These are phyloP conservation scores for Suillus plorans DNA, from an alignment of 768 basidiomycete species.

Conservation along the genomic window DNA sequence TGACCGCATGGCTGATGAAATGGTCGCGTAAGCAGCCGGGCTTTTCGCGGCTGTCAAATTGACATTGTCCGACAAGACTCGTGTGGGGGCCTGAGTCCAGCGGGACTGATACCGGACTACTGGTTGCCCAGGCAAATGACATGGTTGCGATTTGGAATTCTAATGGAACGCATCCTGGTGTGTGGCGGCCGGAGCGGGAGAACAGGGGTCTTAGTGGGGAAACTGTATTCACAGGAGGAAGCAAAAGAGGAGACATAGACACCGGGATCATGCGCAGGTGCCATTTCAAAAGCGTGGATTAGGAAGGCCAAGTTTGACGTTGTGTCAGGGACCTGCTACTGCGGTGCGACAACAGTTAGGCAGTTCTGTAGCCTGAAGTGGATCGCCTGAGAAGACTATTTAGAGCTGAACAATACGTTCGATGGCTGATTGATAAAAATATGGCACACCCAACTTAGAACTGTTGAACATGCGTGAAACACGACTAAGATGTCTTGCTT, in stretches of 20 bases:
- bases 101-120: slow-evolving; percentile 1
- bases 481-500: slow-evolving; percentile 3
- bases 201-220: not conserved
- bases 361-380: not conserved
- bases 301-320: not conserved
- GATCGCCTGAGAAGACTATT: slow-evolving; percentile 2
- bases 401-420: not conserved
- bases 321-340: not conserved
- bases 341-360: not conserved
- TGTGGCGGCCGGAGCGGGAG: slow-evolving; percentile 8
- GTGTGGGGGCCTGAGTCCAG: not conserved
- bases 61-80: not conserved
- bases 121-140: slow-evolving; percentile 7
- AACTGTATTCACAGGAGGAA: slow-evolving; percentile 6
- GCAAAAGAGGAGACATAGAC: not conserved
- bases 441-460: not conserved
- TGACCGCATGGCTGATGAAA: slow-evolving; percentile 1
- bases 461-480: not conserved
- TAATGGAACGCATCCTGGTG: not conserved
- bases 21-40: slow-evolving; percentile 8
- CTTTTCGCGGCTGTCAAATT: slow-evolving; percentile 9
- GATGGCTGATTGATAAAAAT: not conserved
- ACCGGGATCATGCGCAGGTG: not conserved
- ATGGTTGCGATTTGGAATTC: slow-evolving; percentile 1
- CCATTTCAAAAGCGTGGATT: not conserved